Evolutionary conservation across 768 basidiomycete species (phyloP), one percentile per base, ranked within the genome.

Genomic region (Mycena epipterygia): DNA sequence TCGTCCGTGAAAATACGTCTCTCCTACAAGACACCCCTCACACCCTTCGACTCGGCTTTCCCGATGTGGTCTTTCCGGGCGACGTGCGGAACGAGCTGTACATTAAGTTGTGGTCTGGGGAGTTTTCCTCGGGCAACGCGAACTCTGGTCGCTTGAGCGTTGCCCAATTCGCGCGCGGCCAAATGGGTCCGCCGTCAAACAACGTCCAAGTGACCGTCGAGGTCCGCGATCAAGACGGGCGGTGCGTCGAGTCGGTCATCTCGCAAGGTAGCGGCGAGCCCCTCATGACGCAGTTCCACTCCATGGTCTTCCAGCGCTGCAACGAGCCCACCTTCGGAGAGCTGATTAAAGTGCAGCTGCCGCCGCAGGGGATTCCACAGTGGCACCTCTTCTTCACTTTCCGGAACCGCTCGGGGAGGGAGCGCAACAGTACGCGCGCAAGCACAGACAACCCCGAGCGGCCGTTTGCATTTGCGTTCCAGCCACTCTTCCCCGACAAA

Each of bases 381-480:
- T 96, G 94, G 90, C 97, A 98, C 77, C 82, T 99, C 17, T 98
- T 97, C 86, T 94, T 99, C 83, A 95, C 95, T 0, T 97, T 98
- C 81, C 90, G 94, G 44, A 92, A 95, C 77, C 91, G 92, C 41
- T 83, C 82, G 49, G 87, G 86, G 16, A 81, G 84, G 52, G 87
- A 89, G 56, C 87, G 88, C 49, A 79, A 80, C 19, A 75, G 79
- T 64, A 85, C 82, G 42, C 80, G 81, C 52, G 63, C 75, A 37
- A 74, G 77, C 48, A 63, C 75, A 5, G 90, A 89, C 32, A 76
- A 75, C 4, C 77, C 82, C 3, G 96, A 97, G 51, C 87, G 88
- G 32, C 93, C 95, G 0, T 98, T 97, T 74, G 97, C 96, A 1
- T 98, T 97, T 75, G 95, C 93, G 3, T 98, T 93, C 79, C 90